A percentile compares a stretch with the other conserved stretches of the same genome.
phyloP scores from a whole-genome alignment of 306 rosid genomes.

The Ormosia semicastrata region DNA sequence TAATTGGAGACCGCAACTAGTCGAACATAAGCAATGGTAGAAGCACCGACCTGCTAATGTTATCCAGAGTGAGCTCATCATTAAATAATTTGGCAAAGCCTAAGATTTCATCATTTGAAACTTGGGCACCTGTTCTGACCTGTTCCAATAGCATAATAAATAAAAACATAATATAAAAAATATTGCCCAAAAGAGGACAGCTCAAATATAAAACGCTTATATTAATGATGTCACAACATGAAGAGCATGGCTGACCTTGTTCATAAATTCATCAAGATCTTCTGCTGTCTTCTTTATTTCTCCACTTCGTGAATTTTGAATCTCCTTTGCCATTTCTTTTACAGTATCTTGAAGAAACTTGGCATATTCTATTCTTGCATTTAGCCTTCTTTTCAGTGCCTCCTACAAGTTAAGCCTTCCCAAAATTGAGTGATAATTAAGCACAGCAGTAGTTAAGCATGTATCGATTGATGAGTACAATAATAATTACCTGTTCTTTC shows the following conservation, averaged over 20 bases:
- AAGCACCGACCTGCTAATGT: constrained; percentile 73
- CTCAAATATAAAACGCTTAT: background rate
- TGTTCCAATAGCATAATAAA: constrained; percentile 27
- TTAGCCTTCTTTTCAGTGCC: constrained; percentile 77
- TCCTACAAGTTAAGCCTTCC: constrained; percentile 56
- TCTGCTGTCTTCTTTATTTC: constrained; percentile 77
- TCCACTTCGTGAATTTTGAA: constrained; percentile 78
- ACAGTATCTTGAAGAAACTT: constrained; percentile 89
- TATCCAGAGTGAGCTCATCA: constrained; percentile 90
- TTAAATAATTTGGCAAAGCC: constrained; percentile 85
- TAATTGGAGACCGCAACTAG: background rate
- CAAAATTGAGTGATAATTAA: constrained; percentile 27
- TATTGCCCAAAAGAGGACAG: background rate
- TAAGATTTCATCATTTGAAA: constrained; percentile 78
- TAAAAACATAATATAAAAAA: background rate
- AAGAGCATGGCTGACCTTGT: constrained; percentile 46
- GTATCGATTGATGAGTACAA: constrained; percentile 5
- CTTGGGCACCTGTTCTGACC: constrained; percentile 75
- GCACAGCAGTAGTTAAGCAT: constrained; percentile 2
- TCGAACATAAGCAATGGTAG: constrained; percentile 6
- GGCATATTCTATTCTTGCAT: constrained; percentile 87
- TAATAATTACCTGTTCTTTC: constrained; percentile 73
- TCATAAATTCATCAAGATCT: constrained; percentile 85
- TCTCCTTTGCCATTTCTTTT: constrained; percentile 93
- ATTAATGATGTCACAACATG: background rate